Base-by-base conservation (phyloP, 2,329 filamentous ascomycete genomes). In the Microdochium bolleyi region DNA sequence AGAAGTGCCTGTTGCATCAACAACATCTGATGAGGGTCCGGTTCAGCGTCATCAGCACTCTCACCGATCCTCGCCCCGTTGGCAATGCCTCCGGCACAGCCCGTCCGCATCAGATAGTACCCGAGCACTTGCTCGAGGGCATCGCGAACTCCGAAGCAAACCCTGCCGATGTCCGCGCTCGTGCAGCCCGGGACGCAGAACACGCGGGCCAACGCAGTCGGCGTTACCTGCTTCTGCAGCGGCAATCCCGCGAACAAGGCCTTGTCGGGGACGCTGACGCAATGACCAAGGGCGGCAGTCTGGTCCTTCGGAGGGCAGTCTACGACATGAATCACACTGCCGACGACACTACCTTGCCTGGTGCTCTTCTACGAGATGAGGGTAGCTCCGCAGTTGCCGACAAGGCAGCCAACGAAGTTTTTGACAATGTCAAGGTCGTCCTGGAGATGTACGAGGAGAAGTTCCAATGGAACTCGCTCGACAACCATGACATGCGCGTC, bases 391-490 rank as follows among this genome's bases (percentile, higher is more conserved):
- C 69, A 2, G 56, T 62, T 49, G 61, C 65, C 46, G 75, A 79
- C 55, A 64, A 70, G 51, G 63, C 68, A 19, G 75, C 68, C 56
- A 78, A 79, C 55, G 68, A 77, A 50, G 74, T 72, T 1, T 79
- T 69, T 54, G 74, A 79, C 57, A 78, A 78, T 49, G 69, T 77
- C 0, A 76, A 76, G 24, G 63, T 64, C 10, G 76, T 79, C 1
- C 65, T 78, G 44, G 63, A 73, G 22, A 79, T 80, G 59, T 81
- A 78, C 66, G 66, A 67, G 50, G 66, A 75, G 11, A 64, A 72
- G 32, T 80, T 79, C 58, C 61, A 69, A 38, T 79, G 76, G 72
- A 67, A 74, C 25, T 79, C 75, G 0, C 73, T 80, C 52, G 74
- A 82, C 63, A 74, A 78, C 65, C 67, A 72, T 49, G 74, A 75